Evolutionary conservation across 2,329 filamentous ascomycete species (phyloP).

Genomic region (Pyricularia grisea): DNA sequence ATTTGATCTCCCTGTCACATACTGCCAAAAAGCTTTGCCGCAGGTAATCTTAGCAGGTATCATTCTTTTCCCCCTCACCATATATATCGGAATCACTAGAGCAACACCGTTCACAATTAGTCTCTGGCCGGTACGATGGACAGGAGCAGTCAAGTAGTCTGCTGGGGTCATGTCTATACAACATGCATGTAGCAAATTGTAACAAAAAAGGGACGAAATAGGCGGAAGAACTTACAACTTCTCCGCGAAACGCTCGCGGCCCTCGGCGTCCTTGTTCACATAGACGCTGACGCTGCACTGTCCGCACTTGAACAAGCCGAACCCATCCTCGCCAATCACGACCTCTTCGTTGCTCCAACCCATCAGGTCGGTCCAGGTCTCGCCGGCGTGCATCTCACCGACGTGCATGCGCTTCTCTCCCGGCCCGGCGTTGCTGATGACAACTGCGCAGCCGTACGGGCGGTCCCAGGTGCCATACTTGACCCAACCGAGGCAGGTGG

Average conservation of each 20-base stretch:
- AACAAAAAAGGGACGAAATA: not conserved
- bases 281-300: constrained; percentile 49
- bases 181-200: not conserved
- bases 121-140: not conserved
- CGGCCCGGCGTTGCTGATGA: constrained; percentile 44
- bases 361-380: constrained; percentile 56
- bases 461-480: constrained; percentile 35
- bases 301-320: constrained; percentile 46
- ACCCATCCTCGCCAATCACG: constrained; percentile 50
- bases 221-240: constrained; percentile 25
- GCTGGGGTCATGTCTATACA: not conserved
- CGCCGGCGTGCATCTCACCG: constrained; percentile 46
- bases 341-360: constrained; percentile 46
- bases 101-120: not conserved
- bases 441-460: constrained; percentile 41
- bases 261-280: constrained; percentile 44
- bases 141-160: not conserved
- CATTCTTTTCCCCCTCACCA: constrained; percentile 7
- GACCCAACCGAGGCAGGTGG: constrained; percentile 55
- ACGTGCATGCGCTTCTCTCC: constrained; percentile 53
- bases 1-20: not conserved
- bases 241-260: constrained; percentile 30
- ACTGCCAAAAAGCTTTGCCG: not conserved
- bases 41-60: not conserved
- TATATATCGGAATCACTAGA: constrained; percentile 19